A percentile compares a stretch with the other conserved stretches of the same genome.
Conservation (phyloP, 495 filamentous ascomycete genomes). For the Talaromyces adpressus region DNA sequence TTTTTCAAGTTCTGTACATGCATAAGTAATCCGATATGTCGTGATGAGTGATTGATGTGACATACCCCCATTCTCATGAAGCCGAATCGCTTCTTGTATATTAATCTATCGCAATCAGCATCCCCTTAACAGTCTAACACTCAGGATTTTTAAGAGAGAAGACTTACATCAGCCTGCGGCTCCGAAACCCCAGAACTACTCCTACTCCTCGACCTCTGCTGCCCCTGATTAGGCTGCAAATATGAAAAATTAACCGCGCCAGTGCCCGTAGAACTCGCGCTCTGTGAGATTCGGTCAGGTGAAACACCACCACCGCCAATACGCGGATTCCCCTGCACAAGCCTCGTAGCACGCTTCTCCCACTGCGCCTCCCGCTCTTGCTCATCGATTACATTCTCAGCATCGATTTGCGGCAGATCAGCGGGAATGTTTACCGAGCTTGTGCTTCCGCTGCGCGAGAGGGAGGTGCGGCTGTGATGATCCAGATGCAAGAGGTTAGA, state of each 20-base stretch:
- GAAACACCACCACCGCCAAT: constrained; percentile 15
- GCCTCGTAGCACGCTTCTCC: constrained; percentile 84
- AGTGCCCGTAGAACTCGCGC: neutral
- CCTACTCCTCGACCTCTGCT: constrained; percentile 15
- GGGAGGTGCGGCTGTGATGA: constrained; percentile 29
- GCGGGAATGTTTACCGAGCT: constrained; percentile 67
- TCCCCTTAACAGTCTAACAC: neutral
- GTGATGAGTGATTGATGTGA: neutral
- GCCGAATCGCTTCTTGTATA: constrained; percentile 91
- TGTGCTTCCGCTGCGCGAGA: constrained; percentile 42
- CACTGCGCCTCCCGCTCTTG: constrained; percentile 55
- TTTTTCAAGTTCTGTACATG: constrained; percentile 44
- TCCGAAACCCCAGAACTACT: constrained; percentile 28
- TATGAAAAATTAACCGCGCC: neutral
- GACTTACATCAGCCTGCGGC: constrained; percentile 35
- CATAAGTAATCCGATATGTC: neutral
- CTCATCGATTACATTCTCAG: constrained; percentile 39
- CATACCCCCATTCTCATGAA: constrained; percentile 78
- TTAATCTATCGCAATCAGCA: constrained; percentile 48
- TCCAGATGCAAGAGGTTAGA: constrained; percentile 66
- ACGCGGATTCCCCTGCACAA: constrained; percentile 60
- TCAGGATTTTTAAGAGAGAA: neutral
- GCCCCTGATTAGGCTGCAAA: neutral
- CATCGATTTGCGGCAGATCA: constrained; percentile 67
- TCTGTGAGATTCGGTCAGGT: constrained; percentile 7